Conservation (phyloP, 208 protist species). For the Balamuthia mandrillaris region DNA sequence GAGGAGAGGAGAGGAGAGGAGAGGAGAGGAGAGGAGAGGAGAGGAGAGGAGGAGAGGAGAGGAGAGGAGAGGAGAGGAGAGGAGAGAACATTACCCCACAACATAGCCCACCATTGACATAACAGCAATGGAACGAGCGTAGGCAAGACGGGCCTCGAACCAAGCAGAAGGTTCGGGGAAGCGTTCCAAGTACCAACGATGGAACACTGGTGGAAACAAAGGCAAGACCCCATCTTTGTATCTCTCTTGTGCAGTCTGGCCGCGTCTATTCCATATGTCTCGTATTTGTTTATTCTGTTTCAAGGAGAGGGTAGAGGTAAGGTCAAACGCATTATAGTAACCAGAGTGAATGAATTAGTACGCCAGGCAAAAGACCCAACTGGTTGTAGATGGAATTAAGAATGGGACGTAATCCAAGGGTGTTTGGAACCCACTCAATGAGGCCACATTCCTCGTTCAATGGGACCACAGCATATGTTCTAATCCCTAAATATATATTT, state of each 20-base stretch:
- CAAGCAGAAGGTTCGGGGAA: constrained; percentile 72
- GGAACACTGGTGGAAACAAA: constrained; percentile 67
- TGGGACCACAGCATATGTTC: constrained; percentile 73
- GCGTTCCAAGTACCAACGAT: constrained; percentile 70
- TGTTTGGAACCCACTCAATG: constrained; percentile 76
- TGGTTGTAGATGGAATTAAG: too few species aligned
- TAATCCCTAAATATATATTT: too few species aligned
- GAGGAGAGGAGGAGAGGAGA: too few species aligned
- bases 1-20: too few species aligned
- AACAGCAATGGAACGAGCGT: constrained; percentile 59
- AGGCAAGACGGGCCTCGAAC: constrained; percentile 65
- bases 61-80: too few species aligned
- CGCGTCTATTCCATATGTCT: neutral
- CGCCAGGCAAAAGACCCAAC: too few species aligned
- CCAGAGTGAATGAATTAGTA: neutral
- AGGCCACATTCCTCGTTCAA: constrained; percentile 73
- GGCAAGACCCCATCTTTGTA: constrained; percentile 39
- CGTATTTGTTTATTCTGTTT: neutral
- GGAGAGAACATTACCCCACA: too few species aligned
- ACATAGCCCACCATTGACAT: constrained; percentile 81
- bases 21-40: too few species aligned
- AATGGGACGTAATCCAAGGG: constrained; percentile 39
- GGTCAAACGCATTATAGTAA: neutral
- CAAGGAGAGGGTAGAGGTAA: neutral
- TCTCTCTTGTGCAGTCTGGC: neutral